phyloP scores from a whole-genome alignment of 179 eudicot genomes.

The Silene vulgaris region DNA sequence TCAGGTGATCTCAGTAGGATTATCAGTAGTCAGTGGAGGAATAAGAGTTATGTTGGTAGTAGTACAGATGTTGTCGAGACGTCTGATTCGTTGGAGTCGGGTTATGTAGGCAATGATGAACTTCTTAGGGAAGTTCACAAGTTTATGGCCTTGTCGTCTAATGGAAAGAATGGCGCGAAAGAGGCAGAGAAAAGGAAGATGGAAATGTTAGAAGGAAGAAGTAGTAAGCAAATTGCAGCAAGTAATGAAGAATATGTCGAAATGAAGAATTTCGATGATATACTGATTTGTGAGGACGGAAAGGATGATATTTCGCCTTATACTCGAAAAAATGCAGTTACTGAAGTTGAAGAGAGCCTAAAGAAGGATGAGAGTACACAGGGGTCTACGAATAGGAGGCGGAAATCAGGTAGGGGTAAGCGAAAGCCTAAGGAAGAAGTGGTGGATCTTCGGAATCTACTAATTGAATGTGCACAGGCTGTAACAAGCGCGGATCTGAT shows the following conservation, averaged over 20 bases:
- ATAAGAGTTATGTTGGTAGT: not conserved
- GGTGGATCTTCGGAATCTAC: constrained; percentile 38
- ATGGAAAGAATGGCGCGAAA: constrained; percentile 11
- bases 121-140: constrained; percentile 4
- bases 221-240: constrained; percentile 34
- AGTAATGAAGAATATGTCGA: constrained; percentile 33
- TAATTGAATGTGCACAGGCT: constrained; percentile 45
- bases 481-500: constrained; percentile 26
- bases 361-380: constrained; percentile 18
- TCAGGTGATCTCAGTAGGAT: constrained; percentile 20
- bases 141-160: constrained; percentile 10
- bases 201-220: constrained; percentile 26
- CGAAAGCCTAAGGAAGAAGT: constrained; percentile 26
- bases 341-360: not conserved
- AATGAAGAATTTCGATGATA: constrained; percentile 33
- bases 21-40: not conserved
- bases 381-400: constrained; percentile 24
- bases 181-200: constrained; percentile 21
- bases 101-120: constrained; percentile 7
- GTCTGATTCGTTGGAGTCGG: constrained; percentile 8
- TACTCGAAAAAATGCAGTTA: constrained; percentile 10
- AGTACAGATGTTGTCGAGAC: constrained; percentile 13
- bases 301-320: constrained; percentile 29
- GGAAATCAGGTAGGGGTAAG: constrained; percentile 21
- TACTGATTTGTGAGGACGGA: constrained; percentile 31